Conservation (phyloP, 208 protist species). For the Leishmania martiniquensis region DNA sequence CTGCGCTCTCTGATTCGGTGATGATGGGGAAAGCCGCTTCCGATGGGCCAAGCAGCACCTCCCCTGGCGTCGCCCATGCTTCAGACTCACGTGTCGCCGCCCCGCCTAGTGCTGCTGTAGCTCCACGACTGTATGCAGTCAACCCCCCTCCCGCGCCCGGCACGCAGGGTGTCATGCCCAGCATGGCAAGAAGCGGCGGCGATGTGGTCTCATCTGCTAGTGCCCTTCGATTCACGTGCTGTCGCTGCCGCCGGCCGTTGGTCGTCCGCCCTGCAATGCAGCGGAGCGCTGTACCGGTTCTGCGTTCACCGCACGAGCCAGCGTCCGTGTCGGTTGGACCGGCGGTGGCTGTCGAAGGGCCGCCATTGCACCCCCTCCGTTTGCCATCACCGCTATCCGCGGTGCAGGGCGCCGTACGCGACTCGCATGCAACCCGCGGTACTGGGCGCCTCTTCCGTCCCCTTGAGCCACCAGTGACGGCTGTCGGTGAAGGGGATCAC, state of each 20-base stretch:
- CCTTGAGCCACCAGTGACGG: not conserved
- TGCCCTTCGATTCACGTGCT: conserved; percentile 26
- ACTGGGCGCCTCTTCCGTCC: not conserved
- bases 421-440: conserved; percentile 3
- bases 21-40: not conserved
- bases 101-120: too few relatives aligned
- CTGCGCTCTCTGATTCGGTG: not conserved
- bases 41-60: not conserved
- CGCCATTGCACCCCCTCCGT: not conserved
- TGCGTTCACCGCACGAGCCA: not conserved
- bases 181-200: not conserved
- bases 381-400: not conserved
- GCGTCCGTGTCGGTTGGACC: not conserved
- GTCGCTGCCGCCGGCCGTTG: conserved; percentile 22
- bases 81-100: not conserved
- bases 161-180: not conserved
- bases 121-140: not conserved
- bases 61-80: not conserved
- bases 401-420: not conserved
- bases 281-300: not conserved
- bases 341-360: not conserved
- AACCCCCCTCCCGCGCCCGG: not conserved
- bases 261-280: conserved; percentile 9
- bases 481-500: not conserved
- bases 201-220: not conserved